Base-by-base conservation (phyloP, 768 basidiomycete species). In the Lactarius hatsudake region DNA sequence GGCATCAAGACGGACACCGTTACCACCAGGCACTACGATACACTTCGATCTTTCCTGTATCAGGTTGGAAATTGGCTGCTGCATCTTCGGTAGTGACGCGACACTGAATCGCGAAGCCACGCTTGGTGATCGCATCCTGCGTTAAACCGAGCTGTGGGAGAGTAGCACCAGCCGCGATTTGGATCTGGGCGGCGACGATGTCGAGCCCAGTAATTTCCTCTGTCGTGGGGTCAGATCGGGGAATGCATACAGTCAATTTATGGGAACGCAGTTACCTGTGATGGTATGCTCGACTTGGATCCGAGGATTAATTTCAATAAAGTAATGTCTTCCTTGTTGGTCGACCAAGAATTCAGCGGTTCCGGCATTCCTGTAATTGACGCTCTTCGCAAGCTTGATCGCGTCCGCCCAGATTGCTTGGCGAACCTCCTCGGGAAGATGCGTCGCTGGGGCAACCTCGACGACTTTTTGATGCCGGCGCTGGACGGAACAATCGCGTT, bases 161-260 rank as follows among this genome's bases (percentile, higher is more conserved):
- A 55, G 95, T 92, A 7, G 96, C 97, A 62, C 97, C 97, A 60
- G 95, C 97, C n/a, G 96, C 96, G 73, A 99, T 98, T 80, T 98
- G 97, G 72, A 99, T 98, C 78, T 98, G 97, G 23, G 97, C 97
- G 63, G 97, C 97, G 48, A 98, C 95, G 70, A 99, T 96, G 75
- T 99, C 97, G 77, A 98, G 95, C 60, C 97, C 97, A 68, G 97
- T 98, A 74, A 99, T 99, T 76, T 98, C 96, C 91, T 98, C 97
- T 96, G 76, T 34, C 64, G 58, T 48, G 26, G 28, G 12, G 26
- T 69, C 34, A 58, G 26, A 28, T 65, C 43, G 58, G 58, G 51
- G 13, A 60, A 28, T 26, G 20, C 63, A 51, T 48, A 61, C 55
- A 59, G 32, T 53, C 66, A 51, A 34, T 54, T 26, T 55, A 20